phyloP scores from a whole-genome alignment of 176 grass and related monocot genomes.

The sorghum (Sorghum bicolor) region DNA sequence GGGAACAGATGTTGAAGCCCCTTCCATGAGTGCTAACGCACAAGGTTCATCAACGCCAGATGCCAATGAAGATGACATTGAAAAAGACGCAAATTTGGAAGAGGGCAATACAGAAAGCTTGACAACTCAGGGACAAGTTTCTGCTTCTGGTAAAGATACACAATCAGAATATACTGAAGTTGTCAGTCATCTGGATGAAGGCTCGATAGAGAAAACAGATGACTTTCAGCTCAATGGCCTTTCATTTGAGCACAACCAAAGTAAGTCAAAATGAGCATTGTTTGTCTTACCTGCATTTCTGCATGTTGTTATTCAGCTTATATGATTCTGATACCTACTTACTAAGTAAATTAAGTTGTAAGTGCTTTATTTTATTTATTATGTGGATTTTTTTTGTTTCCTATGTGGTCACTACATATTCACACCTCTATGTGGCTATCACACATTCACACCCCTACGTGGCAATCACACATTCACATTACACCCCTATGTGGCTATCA shows the following conservation, averaged over 20 bases:
- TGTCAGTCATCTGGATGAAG: constrained; percentile 20
- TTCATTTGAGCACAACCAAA: constrained; percentile 35
- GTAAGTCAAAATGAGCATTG: constrained; percentile 27
- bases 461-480: neutral
- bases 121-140: constrained; percentile 31
- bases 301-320: neutral
- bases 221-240: constrained; percentile 22
- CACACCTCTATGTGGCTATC: neutral
- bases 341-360: neutral
- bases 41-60: constrained; percentile 28
- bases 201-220: constrained; percentile 21
- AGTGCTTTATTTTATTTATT: neutral
- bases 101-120: constrained; percentile 12
- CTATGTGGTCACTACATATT: neutral
- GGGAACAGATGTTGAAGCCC: constrained; percentile 10
- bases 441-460: neutral
- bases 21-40: neutral
- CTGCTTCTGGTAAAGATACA: constrained; percentile 33
- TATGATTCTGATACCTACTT: neutral
- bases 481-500: too few relatives aligned
- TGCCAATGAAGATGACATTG: constrained; percentile 23
- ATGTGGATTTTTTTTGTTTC: neutral
- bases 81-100: constrained; percentile 11
- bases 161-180: constrained; percentile 16
- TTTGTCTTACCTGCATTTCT: neutral